Base-by-base conservation (phyloP, 306 rosid species). In the Carpinus viminea region DNA sequence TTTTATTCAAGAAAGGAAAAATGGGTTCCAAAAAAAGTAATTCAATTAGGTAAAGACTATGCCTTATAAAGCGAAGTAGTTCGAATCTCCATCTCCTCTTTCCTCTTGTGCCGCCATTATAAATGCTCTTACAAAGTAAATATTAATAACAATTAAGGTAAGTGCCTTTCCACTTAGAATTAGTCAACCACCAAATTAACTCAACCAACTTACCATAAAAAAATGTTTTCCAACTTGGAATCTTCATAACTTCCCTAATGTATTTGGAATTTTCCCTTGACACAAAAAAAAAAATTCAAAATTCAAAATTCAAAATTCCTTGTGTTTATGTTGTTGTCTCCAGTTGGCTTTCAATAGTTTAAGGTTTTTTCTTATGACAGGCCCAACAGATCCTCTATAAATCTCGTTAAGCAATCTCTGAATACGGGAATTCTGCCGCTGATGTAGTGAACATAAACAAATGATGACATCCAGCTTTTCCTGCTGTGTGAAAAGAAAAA, bases 391-490 rank as follows among this genome's bases (percentile, higher is more conserved):
- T 48, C 15, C 15, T 48, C 15, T 0, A 5, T 6, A 48, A 48
- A 48, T 48, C 52, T 11, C 11, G 52, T 3, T 9, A 8, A 8
- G 51, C 51, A 47, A 1, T 47, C 12, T 31, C 8, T 31, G 34
- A 7, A 2, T 8, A 57, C 81, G n/a, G 79, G 73, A 73, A 72
- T 36, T 28, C n/a, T 62, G 81, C 47, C 84, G 73, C 5, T 65
- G 80, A 61, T 36, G 24, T 18, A 57, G 79, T 34, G 24, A 65
- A 4, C 4, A 41, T 34, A 18, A 65, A 4, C 4, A 41, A 6
- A 20, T 73, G 2, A 66, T 53, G 51, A 8, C 66, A 51, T 70
- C 79, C 87, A 75, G 54, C 81, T 86, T 88, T 82, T 82, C 75
- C 75, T 41, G 80, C 82, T 60, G 81, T 75, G 74, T 71, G 68